A percentile compares a stretch with the other conserved stretches of the same genome.
phyloP scores from a whole-genome alignment of 306 rosid species.

The Cucumis cinereus region DNA sequence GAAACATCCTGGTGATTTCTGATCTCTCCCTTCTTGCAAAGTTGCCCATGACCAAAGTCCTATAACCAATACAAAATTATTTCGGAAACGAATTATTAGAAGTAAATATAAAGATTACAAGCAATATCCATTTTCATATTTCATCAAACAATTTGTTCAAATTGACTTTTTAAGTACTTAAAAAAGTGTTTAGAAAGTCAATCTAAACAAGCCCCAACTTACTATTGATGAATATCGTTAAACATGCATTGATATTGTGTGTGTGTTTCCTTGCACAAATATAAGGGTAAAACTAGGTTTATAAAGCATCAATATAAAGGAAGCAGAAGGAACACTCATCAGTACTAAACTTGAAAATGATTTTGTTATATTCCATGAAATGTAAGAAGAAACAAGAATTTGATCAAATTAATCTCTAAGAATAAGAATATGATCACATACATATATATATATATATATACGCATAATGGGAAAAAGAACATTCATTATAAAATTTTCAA shows the following conservation, averaged over 20 bases:
- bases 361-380: neutral
- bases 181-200: no score
- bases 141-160: neutral
- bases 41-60: neutral
- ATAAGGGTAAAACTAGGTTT: neutral
- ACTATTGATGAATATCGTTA: no score
- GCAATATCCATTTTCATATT: neutral
- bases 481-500: neutral
- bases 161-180: no score
- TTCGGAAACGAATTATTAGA: neutral
- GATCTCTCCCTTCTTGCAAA: neutral
- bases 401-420: neutral
- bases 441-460: neutral
- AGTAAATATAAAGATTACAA: neutral
- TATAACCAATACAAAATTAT: neutral
- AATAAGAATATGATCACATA: neutral
- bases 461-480: neutral
- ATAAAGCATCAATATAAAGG: neutral
- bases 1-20: constrained; percentile 25
- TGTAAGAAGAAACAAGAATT: neutral
- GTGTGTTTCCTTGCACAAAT: neutral
- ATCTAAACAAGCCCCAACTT: no score
- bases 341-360: neutral
- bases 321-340: neutral
- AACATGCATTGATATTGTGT: neutral